Percentiles rank a stretch among this genome's conserved stretches.
These are phyloP conservation scores for Ganoderma leucocontextum DNA, from an alignment of 1,284 basidiomycete genomes.

Conservation along the genomic window DNA sequence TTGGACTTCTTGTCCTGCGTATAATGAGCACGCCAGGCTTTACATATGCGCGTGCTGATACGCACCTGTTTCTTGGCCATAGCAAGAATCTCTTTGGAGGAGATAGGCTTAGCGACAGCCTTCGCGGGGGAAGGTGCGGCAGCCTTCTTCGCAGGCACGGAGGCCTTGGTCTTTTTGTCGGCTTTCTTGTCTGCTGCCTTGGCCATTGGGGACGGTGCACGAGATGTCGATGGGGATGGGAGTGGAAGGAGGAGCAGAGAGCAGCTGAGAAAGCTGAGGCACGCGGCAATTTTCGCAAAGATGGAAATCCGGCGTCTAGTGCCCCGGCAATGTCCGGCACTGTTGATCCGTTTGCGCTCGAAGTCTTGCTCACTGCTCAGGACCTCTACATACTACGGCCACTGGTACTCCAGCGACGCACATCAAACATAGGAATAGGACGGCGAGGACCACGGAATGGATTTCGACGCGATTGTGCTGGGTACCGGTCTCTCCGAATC, in stretches of 20 bases:
- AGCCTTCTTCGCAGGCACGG: conserved; percentile 34
- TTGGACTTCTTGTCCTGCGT: conserved; percentile 24
- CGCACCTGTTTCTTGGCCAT: conserved; percentile 37
- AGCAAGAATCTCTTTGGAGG: conserved; percentile 45
- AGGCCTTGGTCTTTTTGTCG: conserved; percentile 47
- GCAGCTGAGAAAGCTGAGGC: conserved; percentile 21
- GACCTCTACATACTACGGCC: neutral
- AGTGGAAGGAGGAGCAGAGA: conserved; percentile 30
- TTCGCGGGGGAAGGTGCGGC: conserved; percentile 33
- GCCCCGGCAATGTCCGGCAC: conserved; percentile 14
- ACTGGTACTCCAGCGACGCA: neutral
- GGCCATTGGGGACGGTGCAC: conserved; percentile 45
- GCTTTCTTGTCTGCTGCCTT: conserved; percentile 54
- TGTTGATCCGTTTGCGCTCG: neutral
- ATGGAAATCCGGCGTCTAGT: conserved; percentile 14
- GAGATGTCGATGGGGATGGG: conserved; percentile 26
- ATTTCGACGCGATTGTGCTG: conserved; percentile 85
- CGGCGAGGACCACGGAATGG: conserved; percentile 29
- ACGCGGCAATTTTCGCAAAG: conserved; percentile 25
- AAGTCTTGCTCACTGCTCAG: conserved; percentile 5
- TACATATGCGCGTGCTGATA: conserved; percentile 12
- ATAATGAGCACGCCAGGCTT: neutral
- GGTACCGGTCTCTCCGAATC: conserved; percentile 91
- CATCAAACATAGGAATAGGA: neutral
- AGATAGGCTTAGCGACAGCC: conserved; percentile 34